Conservation (phyloP, 169 alveolate genomes). For the Besnoitia besnoiti region DNA sequence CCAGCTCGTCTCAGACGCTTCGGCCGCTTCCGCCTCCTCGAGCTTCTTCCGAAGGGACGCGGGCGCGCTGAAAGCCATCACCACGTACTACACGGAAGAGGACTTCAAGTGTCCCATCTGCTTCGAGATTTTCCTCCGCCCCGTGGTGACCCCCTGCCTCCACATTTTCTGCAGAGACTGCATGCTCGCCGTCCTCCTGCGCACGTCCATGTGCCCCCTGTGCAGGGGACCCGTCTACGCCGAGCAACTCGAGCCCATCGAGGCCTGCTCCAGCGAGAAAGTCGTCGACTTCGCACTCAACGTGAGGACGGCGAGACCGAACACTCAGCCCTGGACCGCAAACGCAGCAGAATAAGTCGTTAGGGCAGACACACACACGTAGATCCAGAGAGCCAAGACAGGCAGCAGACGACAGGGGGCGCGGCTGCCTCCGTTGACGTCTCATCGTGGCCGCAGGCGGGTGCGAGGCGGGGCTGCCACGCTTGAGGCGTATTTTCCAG, state of each 20-base stretch:
- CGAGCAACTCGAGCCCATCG: background rate
- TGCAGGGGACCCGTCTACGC: constrained; percentile 42
- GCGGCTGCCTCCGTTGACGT: background rate
- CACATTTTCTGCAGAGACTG: constrained; percentile 56
- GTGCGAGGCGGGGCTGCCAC: too few species aligned
- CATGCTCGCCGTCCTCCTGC: constrained; percentile 33
- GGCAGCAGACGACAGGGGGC: too few species aligned
- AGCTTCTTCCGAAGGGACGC: background rate
- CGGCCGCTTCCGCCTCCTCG: background rate
- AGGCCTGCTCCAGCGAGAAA: constrained; percentile 3
- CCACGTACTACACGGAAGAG: constrained; percentile 40
- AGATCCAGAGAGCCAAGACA: background rate
- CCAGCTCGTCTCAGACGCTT: constrained; percentile 14
- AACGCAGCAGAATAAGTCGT: too few species aligned
- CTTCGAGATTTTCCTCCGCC: constrained; percentile 44
- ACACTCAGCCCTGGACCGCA: too few species aligned
- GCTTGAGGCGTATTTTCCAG: too few species aligned
- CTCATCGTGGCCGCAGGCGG: background rate
- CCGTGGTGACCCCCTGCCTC: constrained; percentile 51
- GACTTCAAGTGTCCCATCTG: constrained; percentile 60
- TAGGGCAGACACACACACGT: background rate
- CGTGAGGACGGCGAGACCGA: too few species aligned
- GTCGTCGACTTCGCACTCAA: constrained; percentile 36
- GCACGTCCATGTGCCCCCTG: constrained; percentile 51
- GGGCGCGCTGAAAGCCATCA: background rate